A percentile compares a stretch with the other conserved stretches of the same genome.
Conservation (phyloP, 2,329 filamentous ascomycete genomes). For the Trichoderma gracile region DNA sequence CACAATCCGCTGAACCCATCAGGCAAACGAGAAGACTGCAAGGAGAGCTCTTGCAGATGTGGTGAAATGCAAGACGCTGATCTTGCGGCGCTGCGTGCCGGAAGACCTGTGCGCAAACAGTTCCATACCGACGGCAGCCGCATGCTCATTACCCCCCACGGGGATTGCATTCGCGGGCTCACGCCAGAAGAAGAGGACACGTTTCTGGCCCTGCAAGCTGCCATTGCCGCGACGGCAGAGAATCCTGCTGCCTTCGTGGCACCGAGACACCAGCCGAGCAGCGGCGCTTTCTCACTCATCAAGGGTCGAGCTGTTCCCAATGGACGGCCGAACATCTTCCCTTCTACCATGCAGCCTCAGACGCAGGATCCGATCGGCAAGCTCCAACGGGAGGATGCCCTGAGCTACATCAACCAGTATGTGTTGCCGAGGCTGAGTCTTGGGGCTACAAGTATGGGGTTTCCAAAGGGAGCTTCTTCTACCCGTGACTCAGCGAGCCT, state of each 20-base stretch:
- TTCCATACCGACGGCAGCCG: slow-evolving; percentile 60
- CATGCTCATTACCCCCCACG: slow-evolving; percentile 73
- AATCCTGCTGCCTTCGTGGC: slow-evolving; percentile 59
- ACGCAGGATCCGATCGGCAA: slow-evolving; percentile 62
- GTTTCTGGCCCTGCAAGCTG: slow-evolving; percentile 68
- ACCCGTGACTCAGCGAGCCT: slow-evolving; percentile 52
- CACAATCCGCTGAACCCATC: slow-evolving; percentile 29
- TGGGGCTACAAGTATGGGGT: slow-evolving; percentile 49
- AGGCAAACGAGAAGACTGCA: slow-evolving; percentile 38
- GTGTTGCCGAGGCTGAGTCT: slow-evolving; percentile 62
- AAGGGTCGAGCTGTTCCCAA: slow-evolving; percentile 66
- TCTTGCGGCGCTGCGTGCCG: slow-evolving; percentile 55
- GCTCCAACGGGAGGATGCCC: slow-evolving; percentile 65
- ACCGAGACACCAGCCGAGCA: slow-evolving; percentile 54
- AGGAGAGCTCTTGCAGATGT: slow-evolving; percentile 43
- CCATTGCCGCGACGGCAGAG: slow-evolving; percentile 51
- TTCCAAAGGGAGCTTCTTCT: slow-evolving; percentile 41
- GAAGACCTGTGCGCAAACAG: slow-evolving; percentile 61
- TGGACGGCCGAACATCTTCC: slow-evolving; percentile 63
- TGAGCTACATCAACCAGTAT: slow-evolving; percentile 69
- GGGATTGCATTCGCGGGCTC: slow-evolving; percentile 73
- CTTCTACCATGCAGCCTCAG: slow-evolving; percentile 48
- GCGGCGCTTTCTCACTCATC: slow-evolving; percentile 61
- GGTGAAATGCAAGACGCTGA: slow-evolving; percentile 51
- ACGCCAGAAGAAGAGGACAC: slow-evolving; percentile 67